Conservation (phyloP, 2,329 filamentous ascomycete species). For the Pseudogymnoascus sp. region DNA sequence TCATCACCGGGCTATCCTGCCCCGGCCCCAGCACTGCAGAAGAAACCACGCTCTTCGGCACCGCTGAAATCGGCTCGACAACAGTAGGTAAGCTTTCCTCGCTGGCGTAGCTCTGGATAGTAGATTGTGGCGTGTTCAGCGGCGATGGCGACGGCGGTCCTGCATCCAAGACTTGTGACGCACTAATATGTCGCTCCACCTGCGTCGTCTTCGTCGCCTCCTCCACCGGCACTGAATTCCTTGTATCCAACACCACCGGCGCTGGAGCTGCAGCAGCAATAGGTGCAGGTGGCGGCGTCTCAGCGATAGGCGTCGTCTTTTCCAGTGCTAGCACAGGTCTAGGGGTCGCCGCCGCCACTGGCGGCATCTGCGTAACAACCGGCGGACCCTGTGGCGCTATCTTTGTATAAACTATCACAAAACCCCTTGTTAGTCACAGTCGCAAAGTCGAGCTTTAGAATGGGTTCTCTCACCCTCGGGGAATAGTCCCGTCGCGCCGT, state of each 20-base stretch:
- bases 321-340: neutral
- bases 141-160: slow-evolving; percentile 33
- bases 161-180: slow-evolving; percentile 16
- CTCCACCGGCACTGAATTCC: neutral
- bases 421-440: slow-evolving; percentile 21
- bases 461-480: slow-evolving; percentile 55
- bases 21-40: slow-evolving; percentile 39
- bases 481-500: slow-evolving; percentile 68
- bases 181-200: slow-evolving; percentile 24
- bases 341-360: neutral
- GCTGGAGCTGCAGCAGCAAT: slow-evolving; percentile 13
- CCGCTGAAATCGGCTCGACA: slow-evolving; percentile 29
- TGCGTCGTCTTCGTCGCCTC: slow-evolving; percentile 14
- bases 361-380: neutral
- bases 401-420: slow-evolving; percentile 27
- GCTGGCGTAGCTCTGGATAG: neutral
- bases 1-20: slow-evolving; percentile 71
- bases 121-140: slow-evolving; percentile 25
- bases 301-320: neutral
- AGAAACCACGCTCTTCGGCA: slow-evolving; percentile 28
- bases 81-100: slow-evolving; percentile 12
- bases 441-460: slow-evolving; percentile 24
- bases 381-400: slow-evolving; percentile 26
- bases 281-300: slow-evolving; percentile 11
- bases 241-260: neutral